Conservation (phyloP, 768 basidiomycete species). For the Hericium erinaceus region DNA sequence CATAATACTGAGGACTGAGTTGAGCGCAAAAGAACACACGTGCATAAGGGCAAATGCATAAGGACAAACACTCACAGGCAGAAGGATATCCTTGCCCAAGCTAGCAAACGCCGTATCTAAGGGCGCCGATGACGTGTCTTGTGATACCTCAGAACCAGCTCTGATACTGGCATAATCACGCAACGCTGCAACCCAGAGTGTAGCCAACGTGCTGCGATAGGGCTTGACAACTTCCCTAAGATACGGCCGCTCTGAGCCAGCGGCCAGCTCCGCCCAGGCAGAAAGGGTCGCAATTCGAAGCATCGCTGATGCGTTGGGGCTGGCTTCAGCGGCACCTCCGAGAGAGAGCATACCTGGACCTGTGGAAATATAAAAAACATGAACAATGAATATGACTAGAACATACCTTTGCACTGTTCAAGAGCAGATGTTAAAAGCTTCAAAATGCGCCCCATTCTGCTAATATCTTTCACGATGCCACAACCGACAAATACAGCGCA, state of each 20-base stretch:
- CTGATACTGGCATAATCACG: constrained; percentile 89
- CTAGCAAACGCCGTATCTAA: constrained; percentile 80
- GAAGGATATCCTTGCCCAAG: constrained; percentile 79
- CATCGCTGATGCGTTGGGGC: constrained; percentile 94
- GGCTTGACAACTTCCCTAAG: constrained; percentile 77
- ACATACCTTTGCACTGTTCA: constrained; percentile 79
- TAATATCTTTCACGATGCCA: constrained; percentile 85
- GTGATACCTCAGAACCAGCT: constrained; percentile 78
- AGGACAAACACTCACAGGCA: constrained; percentile 59
- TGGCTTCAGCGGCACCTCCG: constrained; percentile 78
- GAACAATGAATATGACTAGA: neutral
- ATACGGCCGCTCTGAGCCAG: constrained; percentile 65
- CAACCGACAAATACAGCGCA: constrained; percentile 95
- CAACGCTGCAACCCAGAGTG: constrained; percentile 81
- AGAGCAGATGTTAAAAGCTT: constrained; percentile 82
- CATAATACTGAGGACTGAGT: constrained; percentile 61
- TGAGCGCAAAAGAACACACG: neutral
- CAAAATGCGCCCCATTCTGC: constrained; percentile 88
- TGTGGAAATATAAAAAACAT: constrained; percentile 21
- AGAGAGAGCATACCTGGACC: constrained; percentile 78
- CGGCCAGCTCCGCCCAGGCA: constrained; percentile 91
- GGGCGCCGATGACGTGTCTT: constrained; percentile 65
- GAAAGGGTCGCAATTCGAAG: constrained; percentile 85
- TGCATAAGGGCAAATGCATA: neutral
- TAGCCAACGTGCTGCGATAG: constrained; percentile 61